These are phyloP conservation scores for Salmacisia buchloeana DNA, from an alignment of 1,284 basidiomycete species.

Conservation along the genomic window DNA sequence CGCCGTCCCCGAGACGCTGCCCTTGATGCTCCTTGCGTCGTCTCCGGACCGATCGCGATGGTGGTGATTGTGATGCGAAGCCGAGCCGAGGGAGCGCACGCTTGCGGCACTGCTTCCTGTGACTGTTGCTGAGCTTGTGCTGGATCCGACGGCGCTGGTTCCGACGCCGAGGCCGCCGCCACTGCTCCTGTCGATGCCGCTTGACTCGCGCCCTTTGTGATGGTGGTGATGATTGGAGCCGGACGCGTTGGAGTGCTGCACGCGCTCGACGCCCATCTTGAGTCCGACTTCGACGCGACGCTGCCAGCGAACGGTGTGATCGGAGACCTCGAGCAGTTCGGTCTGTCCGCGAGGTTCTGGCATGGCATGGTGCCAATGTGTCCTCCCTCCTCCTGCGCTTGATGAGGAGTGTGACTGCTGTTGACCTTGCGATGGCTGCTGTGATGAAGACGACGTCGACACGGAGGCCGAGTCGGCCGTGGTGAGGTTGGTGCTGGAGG, in stretches of 20 bases:
- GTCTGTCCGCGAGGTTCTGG: constrained; percentile 35
- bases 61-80: too few species aligned
- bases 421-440: neutral
- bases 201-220: neutral
- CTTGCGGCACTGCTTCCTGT: neutral
- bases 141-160: neutral
- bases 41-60: constrained; percentile 5
- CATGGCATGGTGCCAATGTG: neutral
- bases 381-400: neutral
- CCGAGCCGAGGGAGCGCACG: constrained; percentile 1
- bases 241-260: neutral
- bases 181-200: neutral
- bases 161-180: neutral
- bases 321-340: constrained; percentile 20
- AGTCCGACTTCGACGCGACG: constrained; percentile 32
- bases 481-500: constrained; percentile 13
- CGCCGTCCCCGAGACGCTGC: neutral
- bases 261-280: constrained; percentile 28
- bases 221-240: neutral
- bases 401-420: constrained; percentile 6
- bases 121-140: neutral
- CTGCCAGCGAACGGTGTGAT: constrained; percentile 37
- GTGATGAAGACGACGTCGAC: neutral
- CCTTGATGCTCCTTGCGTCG: neutral
- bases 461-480: constrained; percentile 7